Conservation (phyloP, 805 yeast genomes). For the Naumovozyma castellii region DNA sequence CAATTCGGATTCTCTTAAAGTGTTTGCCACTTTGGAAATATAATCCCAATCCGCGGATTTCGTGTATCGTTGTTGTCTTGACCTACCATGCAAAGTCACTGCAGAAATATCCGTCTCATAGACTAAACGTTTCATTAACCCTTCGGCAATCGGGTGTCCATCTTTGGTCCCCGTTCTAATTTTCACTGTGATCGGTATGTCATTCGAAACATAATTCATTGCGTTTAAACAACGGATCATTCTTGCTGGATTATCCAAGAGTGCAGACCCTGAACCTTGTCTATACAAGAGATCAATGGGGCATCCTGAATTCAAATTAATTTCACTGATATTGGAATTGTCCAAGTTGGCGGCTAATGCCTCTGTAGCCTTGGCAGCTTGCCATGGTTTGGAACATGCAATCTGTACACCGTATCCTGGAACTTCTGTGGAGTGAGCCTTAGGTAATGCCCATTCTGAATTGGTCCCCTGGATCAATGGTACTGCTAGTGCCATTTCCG, state of each 20-base stretch:
- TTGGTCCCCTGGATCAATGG: conserved; percentile 85
- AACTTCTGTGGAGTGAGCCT: conserved; percentile 71
- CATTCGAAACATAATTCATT: conserved; percentile 85
- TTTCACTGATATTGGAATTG: conserved; percentile 55
- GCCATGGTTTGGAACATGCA: conserved; percentile 88
- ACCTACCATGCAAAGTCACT: conserved; percentile 89
- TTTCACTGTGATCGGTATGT: conserved; percentile 84
- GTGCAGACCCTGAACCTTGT: conserved; percentile 92
- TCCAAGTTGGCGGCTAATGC: conserved; percentile 35
- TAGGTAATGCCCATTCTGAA: conserved; percentile 95
- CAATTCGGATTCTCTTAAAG: conserved; percentile 48
- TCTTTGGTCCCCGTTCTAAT: conserved; percentile 87
- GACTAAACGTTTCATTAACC: conserved; percentile 60
- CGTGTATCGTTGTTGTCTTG: conserved; percentile 92
- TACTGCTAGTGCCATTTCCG: conserved; percentile 87
- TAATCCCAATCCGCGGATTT: conserved; percentile 90
- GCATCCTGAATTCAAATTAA: conserved; percentile 92
- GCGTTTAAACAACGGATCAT: conserved; percentile 70
- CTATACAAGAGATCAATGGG: conserved; percentile 92
- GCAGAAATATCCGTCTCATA: conserved; percentile 79
- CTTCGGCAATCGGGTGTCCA: conserved; percentile 76
- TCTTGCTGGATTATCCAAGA: conserved; percentile 81
- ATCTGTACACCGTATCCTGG: conserved; percentile 92
- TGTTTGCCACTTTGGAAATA: conserved; percentile 60
- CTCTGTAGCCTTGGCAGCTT: conserved; percentile 88